A percentile compares a stretch with the other conserved stretches of the same genome.
These are phyloP conservation scores for Colletotrichum truncatum DNA, from an alignment of 2,329 filamentous ascomycete species.

Conservation along the genomic window DNA sequence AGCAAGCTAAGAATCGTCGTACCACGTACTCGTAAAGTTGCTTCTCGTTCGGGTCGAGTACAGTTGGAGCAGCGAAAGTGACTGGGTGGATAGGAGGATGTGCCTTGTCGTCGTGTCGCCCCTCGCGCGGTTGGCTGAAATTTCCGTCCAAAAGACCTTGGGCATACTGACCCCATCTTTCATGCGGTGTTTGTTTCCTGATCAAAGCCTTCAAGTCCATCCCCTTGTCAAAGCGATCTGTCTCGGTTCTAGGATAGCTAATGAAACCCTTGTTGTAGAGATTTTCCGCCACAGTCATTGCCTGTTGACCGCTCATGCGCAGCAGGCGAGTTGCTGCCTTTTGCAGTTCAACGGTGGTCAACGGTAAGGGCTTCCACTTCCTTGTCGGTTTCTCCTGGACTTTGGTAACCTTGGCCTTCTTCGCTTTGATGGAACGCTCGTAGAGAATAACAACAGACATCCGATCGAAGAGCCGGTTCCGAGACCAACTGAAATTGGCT, in stretches of 20 bases:
- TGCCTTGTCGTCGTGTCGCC: conserved; percentile 92
- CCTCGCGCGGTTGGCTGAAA: conserved; percentile 84
- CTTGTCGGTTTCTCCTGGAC: conserved; percentile 91
- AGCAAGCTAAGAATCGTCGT: conserved; percentile 92
- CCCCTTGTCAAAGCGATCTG: conserved; percentile 90
- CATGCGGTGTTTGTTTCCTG: conserved; percentile 83
- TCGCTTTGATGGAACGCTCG: conserved; percentile 83
- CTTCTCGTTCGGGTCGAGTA: conserved; percentile 73
- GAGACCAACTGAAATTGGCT: conserved; percentile 85
- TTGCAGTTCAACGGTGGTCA: conserved; percentile 96
- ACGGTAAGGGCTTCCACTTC: conserved; percentile 91
- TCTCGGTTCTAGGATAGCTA: conserved; percentile 97
- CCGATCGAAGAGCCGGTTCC: conserved; percentile 87
- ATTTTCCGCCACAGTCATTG: conserved; percentile 87
- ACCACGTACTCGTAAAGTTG: conserved; percentile 93
- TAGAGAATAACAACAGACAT: conserved; percentile 83
- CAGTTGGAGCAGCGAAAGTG: conserved; percentile 76
- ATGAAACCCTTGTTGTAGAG: conserved; percentile 97
- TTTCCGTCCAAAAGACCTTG: conserved; percentile 77
- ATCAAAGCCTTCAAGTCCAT: conserved; percentile 86
- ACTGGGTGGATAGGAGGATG: conserved; percentile 98
- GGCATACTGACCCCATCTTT: conserved; percentile 83
- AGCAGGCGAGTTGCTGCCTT: conserved; percentile 93
- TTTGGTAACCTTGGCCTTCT: conserved; percentile 81
- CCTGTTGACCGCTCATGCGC: conserved; percentile 87